These are phyloP conservation scores for Tephrocybe sp. DNA, from an alignment of 768 basidiomycete genomes.

Conservation along the genomic window DNA sequence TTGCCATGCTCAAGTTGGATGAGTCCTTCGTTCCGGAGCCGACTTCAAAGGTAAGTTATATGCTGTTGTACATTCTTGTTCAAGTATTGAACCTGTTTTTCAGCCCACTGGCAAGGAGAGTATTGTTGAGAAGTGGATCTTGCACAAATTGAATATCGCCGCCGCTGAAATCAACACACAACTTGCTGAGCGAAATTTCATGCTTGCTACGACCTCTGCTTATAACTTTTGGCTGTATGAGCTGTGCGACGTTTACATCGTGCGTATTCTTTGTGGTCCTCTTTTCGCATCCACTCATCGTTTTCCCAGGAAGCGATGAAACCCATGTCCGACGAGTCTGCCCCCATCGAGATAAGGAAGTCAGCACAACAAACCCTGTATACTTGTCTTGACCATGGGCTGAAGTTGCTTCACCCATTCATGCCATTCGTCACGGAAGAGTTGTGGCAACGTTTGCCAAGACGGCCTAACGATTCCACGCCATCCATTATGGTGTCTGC, in stretches of 20 bases:
- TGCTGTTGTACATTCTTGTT: no score
- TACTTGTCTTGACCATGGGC: slow-evolving; percentile 88
- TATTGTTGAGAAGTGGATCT: slow-evolving; percentile 92
- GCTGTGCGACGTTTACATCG: slow-evolving; percentile 98
- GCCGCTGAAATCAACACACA: slow-evolving; percentile 73
- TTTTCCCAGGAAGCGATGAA: slow-evolving; percentile 91
- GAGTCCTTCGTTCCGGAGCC: slow-evolving; percentile 76
- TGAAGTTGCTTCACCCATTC: slow-evolving; percentile 92
- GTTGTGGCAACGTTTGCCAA: slow-evolving; percentile 93
- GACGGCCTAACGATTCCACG: slow-evolving; percentile 77
- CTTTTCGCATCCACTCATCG: not conserved
- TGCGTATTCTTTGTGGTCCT: slow-evolving; percentile 34
- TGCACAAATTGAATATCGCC: slow-evolving; percentile 90
- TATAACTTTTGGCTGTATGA: slow-evolving; percentile 99
- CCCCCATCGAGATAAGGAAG: slow-evolving; percentile 56
- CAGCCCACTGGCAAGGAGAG: slow-evolving; percentile 89
- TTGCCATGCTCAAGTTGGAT: slow-evolving; percentile 97
- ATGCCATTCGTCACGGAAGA: slow-evolving; percentile 99
- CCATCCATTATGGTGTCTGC: slow-evolving; percentile 88
- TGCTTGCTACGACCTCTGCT: slow-evolving; percentile 80
- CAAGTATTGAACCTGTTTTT: slow-evolving; percentile 7
- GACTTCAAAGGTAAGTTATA: slow-evolving; percentile 66
- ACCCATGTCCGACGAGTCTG: slow-evolving; percentile 87
- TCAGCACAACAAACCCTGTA: slow-evolving; percentile 97
- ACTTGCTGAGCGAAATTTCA: slow-evolving; percentile 85